A percentile compares a stretch with the other conserved stretches of the same genome.
phyloP scores from a whole-genome alignment of 2,329 filamentous ascomycete genomes.

The Sordariomycetes sp. region DNA sequence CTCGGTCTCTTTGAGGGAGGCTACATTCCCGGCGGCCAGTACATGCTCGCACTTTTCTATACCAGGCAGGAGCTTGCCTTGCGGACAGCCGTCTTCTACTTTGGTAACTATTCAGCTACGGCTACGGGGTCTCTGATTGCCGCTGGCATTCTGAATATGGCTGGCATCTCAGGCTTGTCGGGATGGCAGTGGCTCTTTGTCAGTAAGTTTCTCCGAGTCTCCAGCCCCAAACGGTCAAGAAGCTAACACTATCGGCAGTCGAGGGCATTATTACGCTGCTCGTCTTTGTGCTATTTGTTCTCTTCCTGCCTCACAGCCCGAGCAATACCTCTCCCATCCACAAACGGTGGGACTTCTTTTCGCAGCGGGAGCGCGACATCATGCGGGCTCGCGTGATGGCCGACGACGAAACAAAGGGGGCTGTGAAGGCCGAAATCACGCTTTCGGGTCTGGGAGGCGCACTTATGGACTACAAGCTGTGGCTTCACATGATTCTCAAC shows the following conservation, averaged over 20 bases:
- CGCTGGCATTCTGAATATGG: slow-evolving; percentile 7
- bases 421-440: too few relatives aligned
- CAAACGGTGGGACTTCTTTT: slow-evolving; percentile 9
- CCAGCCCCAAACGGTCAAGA: not conserved
- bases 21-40: slow-evolving; percentile 10
- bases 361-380: slow-evolving; percentile 8
- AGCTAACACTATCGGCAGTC: slow-evolving; percentile 2
- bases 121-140: slow-evolving; percentile 6
- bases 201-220: slow-evolving; percentile 1
- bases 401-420: slow-evolving; percentile 13
- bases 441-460: too few relatives aligned
- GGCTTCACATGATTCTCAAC: too few relatives aligned
- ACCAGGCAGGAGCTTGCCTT: slow-evolving; percentile 10
- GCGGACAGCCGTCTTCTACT: slow-evolving; percentile 8
- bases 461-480: too few relatives aligned
- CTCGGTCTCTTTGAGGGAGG: slow-evolving; percentile 11
- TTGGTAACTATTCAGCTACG: slow-evolving; percentile 7
- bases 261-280: slow-evolving; percentile 11
- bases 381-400: slow-evolving; percentile 8
- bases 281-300: slow-evolving; percentile 8
- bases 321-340: slow-evolving; percentile 8
- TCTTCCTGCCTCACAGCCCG: slow-evolving; percentile 10
- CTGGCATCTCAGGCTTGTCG: slow-evolving; percentile 2
- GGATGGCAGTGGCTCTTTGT: slow-evolving; percentile 58
- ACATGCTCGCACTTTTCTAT: slow-evolving; percentile 10